These are phyloP conservation scores for Fusarium annulatum DNA, from an alignment of 2,329 filamentous ascomycete genomes.

Conservation along the genomic window DNA sequence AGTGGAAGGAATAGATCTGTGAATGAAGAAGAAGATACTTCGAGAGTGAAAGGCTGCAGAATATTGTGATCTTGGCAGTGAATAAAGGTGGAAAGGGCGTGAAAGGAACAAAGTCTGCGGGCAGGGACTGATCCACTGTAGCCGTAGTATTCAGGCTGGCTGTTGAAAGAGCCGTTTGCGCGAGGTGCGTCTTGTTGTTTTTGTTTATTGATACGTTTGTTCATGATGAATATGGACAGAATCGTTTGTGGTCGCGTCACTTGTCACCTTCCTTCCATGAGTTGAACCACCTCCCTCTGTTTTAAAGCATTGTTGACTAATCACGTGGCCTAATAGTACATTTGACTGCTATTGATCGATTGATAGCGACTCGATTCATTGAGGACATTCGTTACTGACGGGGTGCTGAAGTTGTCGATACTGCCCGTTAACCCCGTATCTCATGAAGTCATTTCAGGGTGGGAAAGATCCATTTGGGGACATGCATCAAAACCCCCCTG, in stretches of 20 bases:
- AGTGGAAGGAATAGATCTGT: neutral
- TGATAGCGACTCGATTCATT: neutral
- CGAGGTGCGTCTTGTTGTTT: neutral
- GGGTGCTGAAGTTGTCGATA: neutral
- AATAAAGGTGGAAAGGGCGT: neutral
- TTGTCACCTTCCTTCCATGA: slow-evolving; percentile 3
- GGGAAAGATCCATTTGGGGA: slow-evolving; percentile 15
- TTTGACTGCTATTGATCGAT: neutral
- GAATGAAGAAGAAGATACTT: neutral
- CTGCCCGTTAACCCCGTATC: neutral
- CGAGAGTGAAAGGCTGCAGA: neutral
- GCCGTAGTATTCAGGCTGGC: neutral
- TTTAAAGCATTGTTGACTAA: neutral
- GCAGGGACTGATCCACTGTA: neutral
- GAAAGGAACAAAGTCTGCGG: neutral
- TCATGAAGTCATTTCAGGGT: slow-evolving; percentile 28
- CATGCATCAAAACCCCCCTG: slow-evolving; percentile 31
- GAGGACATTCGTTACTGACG: neutral
- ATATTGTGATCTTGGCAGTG: neutral
- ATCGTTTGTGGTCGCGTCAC: neutral
- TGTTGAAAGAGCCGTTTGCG: neutral
- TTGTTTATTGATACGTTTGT: slow-evolving; percentile 1
- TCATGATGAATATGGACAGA: neutral
- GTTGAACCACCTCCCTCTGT: neutral
- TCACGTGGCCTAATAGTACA: neutral